phyloP scores from a whole-genome alignment of 2,329 filamentous ascomycete species.

The Beauveria rudraprayagi region DNA sequence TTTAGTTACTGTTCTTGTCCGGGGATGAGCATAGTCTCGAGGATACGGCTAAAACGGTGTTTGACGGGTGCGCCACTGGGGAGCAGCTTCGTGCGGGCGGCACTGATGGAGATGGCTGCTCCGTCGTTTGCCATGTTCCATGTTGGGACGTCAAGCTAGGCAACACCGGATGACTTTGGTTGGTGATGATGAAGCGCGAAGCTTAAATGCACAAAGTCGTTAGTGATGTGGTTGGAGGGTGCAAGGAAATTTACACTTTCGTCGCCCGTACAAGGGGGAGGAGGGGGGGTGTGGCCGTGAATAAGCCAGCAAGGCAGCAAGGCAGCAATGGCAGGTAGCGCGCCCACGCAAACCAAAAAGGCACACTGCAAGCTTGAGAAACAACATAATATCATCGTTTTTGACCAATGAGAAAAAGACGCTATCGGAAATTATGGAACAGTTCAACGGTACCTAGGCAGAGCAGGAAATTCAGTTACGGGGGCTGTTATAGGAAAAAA shows the following conservation, averaged over 20 bases:
- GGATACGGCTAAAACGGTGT: not conserved
- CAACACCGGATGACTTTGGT: not conserved
- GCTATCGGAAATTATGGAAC: too few relatives aligned
- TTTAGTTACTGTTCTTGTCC: not conserved
- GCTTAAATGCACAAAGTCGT: not conserved
- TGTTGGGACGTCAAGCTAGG: not conserved
- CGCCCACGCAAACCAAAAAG: not conserved
- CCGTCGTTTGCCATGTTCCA: not conserved
- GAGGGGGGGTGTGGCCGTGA: not conserved
- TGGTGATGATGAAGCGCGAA: not conserved
- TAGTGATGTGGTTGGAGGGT: not conserved
- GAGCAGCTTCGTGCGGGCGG: not conserved
- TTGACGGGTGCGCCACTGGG: not conserved
- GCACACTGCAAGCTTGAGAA: too few relatives aligned
- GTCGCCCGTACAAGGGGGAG: not conserved
- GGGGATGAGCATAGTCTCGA: not conserved
- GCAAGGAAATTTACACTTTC: not conserved
- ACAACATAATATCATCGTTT: too few relatives aligned
- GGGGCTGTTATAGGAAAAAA: too few relatives aligned
- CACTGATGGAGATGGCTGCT: not conserved
- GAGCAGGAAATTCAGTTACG: too few relatives aligned
- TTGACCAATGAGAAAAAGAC: too few relatives aligned
- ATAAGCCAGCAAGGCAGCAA: not conserved
- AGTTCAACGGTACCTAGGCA: too few relatives aligned
- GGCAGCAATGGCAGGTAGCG: not conserved